Percentiles rank a stretch among this genome's conserved stretches.
These are phyloP conservation scores for Eremochloa ophiuroides DNA, from an alignment of 176 grass and related monocot species.

Conservation along the genomic window DNA sequence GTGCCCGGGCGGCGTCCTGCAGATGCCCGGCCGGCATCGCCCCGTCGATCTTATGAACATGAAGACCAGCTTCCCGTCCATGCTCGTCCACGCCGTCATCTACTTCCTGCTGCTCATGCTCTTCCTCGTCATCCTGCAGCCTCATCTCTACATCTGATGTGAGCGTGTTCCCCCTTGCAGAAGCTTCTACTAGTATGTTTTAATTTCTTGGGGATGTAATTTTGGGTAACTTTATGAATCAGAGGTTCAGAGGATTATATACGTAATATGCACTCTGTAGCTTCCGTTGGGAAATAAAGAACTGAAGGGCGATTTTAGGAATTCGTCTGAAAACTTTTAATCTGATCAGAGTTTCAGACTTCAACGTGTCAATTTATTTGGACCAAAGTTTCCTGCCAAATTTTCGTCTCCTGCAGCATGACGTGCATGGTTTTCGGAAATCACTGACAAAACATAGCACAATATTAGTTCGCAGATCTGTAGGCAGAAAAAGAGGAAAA, in stretches of 20 bases:
- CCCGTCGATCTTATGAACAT: constrained; percentile 76
- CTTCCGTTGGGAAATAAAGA: background rate
- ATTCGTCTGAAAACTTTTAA: background rate
- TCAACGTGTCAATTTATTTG: background rate
- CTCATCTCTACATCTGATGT: constrained; percentile 68
- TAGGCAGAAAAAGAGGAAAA: background rate
- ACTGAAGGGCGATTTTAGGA: background rate
- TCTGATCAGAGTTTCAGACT: background rate
- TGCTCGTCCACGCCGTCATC: constrained; percentile 74
- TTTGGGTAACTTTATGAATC: background rate
- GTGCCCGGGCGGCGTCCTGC: constrained; percentile 67
- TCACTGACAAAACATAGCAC: background rate
- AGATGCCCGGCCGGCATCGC: constrained; percentile 80
- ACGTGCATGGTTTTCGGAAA: background rate
- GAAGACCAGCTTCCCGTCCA: constrained; percentile 71
- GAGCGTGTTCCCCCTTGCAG: background rate
- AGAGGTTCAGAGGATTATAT: background rate
- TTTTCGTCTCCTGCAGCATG: background rate
- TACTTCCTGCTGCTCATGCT: constrained; percentile 63
- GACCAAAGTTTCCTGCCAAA: background rate
- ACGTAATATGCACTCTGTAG: background rate
- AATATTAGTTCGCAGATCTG: background rate
- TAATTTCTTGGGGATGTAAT: background rate
- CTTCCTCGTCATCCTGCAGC: constrained; percentile 50
- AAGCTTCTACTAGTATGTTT: background rate